Percentiles rank a stretch among this genome's conserved stretches.
These are phyloP conservation scores for Annulohypoxylon maeteangense DNA, from an alignment of 495 filamentous ascomycete genomes.

Conservation along the genomic window DNA sequence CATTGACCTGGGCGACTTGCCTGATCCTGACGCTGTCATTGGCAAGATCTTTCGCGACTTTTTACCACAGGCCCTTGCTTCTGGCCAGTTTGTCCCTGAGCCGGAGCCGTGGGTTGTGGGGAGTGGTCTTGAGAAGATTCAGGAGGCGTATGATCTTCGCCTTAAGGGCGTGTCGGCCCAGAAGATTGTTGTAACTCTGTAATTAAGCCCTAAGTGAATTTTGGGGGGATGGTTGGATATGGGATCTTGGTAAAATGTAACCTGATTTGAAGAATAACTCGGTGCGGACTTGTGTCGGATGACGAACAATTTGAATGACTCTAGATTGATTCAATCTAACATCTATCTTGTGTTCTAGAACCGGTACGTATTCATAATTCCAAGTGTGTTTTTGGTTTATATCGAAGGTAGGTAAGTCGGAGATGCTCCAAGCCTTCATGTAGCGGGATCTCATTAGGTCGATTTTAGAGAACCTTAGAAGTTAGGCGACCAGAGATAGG, in stretches of 20 bases:
- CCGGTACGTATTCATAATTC: too few species aligned
- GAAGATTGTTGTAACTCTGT: constrained; percentile 52
- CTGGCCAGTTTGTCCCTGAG: constrained; percentile 19
- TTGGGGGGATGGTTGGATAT: neutral
- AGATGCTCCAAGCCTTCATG: too few species aligned
- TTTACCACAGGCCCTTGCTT: constrained; percentile 17
- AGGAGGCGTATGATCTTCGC: constrained; percentile 22
- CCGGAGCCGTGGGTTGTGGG: constrained; percentile 28
- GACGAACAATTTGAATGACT: neutral
- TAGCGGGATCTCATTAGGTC: too few species aligned
- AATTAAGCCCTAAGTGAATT: neutral
- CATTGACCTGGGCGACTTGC: constrained; percentile 11
- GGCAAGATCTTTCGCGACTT: constrained; percentile 23
- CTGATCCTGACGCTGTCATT: constrained; percentile 4
- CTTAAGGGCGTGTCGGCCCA: constrained; percentile 53
- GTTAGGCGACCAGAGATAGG: too few species aligned
- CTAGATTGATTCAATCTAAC: neutral
- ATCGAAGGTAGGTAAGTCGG: too few species aligned
- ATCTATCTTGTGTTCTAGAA: too few species aligned
- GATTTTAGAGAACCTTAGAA: too few species aligned
- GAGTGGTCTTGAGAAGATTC: constrained; percentile 23
- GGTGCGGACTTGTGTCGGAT: neutral
- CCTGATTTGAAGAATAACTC: neutral
- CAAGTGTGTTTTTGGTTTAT: too few species aligned
- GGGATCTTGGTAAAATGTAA: neutral